Evolutionary conservation across 1,284 basidiomycete genomes (phyloP), one percentile per base, ranked within the genome.

Genomic region (Cutaneotrichosporon sp.): DNA sequence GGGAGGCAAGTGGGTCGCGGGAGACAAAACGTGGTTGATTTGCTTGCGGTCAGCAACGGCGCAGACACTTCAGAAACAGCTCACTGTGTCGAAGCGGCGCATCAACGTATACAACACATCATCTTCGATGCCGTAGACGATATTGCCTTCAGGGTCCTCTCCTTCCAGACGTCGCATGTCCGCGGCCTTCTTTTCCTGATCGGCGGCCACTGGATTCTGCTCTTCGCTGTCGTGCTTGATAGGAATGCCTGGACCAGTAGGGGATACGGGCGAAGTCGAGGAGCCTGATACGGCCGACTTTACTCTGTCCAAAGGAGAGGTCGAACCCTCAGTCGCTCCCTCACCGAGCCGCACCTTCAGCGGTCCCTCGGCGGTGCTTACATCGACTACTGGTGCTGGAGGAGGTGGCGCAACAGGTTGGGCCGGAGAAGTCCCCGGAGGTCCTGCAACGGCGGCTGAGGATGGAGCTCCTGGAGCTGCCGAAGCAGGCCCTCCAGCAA

Each of bases 121-220:
- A 60, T 78, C 75, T 56, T 76, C 75, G 14, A 77, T 50, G 1
- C 76, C 76, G 20, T 55, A 49, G 0, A 78, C 66, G 24, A 76
- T 58, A 0, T 72, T 76, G 3, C 76, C 75, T 29, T 63, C 34
- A 1, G 68, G 68, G 22, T 61, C 60, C 26, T 71, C 61, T 1
- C 73, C 75, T 24, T 64, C 52, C 3, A 74, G 5, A 41, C 71
- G 73, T 26, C 76, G 60, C 47, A 68, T 62, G 22, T 65, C 75
- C 2, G 66, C 75, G 49, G 71, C 67, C 14, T 66, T 66, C 61
- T 77, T 77, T 55, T 78, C 75, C 11, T 5, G 5, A 10, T 35
- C 34, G 1, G 34, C 34, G 3, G 34, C 34, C 11, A 17, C 11
- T 1, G 34, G 34, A 19, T 35, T 19, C 2, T 9, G 4, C 34